Base-by-base conservation (phyloP, 169 alveolate genomes). In the Theileria annulata region DNA sequence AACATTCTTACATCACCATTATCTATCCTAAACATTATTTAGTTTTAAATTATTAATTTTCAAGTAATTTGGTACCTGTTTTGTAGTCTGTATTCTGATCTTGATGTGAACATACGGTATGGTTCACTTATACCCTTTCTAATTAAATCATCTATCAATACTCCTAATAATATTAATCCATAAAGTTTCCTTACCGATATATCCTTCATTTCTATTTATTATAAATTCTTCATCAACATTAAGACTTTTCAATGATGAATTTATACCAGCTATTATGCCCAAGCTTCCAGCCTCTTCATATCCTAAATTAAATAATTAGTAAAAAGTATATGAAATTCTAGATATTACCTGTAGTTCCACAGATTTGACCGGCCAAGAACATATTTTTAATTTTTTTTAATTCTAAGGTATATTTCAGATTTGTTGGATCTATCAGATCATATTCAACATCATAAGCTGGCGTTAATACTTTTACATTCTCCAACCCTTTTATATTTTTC, bases 241-340 rank as follows among this genome's bases (percentile, higher is more conserved):
- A 35, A 69, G 75, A 37, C 91, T 25, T 85, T 49, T n/a, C 64
- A 87, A 86, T 8, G 95, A 98, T 15, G 98, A 97, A 73, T 96
- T 96, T 59, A 91, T 81, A 5, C 98, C 98, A 3, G 98, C 98
- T 17, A 96, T 83, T 5, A 96, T 66, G 8, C 98, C 98, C 71
- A 93, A 87, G 4, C 96, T 94, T 9, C 96, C 98, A 8, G 98
- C 98, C 69, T 96, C 98, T 71, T 96, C 98, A 88, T 96, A 96
- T 5, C 98, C 88, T 81, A 37, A 31, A 35, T 9, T 31, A 15
- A 42, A 17, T 42, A 3, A 42, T 10, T 42, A 42, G 1, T 10
- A 42, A 10, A 10, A 17, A 42, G 17, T 42, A 10, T 10, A 42
- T 8, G 2, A 69, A 56, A 13, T 17, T 35, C 2, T 71, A 33